Evolutionary conservation across 2,329 filamentous ascomycete species (phyloP).

Genomic region (Fusarium azukiicola): DNA sequence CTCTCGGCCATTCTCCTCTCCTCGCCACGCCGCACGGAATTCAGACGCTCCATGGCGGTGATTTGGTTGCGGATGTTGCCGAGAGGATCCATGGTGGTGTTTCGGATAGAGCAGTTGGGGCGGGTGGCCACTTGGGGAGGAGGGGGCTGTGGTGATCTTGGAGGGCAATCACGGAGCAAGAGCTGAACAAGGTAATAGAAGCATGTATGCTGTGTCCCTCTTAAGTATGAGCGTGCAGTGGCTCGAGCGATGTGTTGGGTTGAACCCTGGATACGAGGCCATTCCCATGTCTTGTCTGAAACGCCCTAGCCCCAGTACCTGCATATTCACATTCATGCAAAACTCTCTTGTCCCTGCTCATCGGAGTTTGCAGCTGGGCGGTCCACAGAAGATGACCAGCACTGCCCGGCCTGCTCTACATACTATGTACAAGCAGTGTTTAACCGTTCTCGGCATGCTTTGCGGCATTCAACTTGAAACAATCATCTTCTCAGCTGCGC

Average conservation of each 20-base stretch:
- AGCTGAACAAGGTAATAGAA: not conserved
- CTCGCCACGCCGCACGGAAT: not conserved
- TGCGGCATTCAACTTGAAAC: slow-evolving; percentile 13
- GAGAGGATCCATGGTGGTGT: slow-evolving; percentile 3
- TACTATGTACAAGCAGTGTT: not conserved
- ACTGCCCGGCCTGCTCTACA: not conserved
- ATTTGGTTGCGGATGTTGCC: slow-evolving; percentile 1
- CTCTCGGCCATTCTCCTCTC: not conserved
- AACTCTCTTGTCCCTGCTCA: not conserved
- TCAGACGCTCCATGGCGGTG: not conserved
- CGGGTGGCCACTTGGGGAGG: no score
- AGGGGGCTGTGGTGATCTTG: no score
- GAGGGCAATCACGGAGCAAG: not conserved
- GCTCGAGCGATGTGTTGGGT: not conserved
- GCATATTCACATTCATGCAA: slow-evolving; percentile 13
- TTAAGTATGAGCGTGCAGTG: slow-evolving; percentile 6
- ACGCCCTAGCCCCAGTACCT: slow-evolving; percentile 2
- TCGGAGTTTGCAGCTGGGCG: not conserved
- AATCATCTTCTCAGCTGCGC: not conserved
- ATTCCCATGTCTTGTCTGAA: not conserved
- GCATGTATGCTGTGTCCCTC: not conserved
- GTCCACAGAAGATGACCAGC: not conserved
- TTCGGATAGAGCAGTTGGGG: slow-evolving; percentile 2
- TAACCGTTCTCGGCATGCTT: not conserved
- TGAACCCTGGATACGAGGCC: not conserved